phyloP scores from a whole-genome alignment of 352 stramenopile genomes.

The Phytophthora megakarya region DNA sequence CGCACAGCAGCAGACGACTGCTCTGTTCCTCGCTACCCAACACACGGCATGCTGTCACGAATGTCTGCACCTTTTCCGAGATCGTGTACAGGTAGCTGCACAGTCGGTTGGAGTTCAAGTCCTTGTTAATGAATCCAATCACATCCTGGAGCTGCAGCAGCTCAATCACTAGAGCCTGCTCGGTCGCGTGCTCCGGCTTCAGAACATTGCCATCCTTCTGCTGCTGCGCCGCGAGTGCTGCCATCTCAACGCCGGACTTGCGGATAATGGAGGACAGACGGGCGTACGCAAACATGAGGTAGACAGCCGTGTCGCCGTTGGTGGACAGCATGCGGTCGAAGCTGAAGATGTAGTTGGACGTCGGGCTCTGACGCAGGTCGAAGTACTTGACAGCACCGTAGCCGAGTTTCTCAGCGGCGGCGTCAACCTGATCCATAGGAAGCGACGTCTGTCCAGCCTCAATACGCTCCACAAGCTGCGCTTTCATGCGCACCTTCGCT shows the following conservation, averaged over 20 bases:
- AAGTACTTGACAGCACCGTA: constrained; percentile 99
- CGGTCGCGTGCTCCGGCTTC: constrained; percentile 78
- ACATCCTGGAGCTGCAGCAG: constrained; percentile 97
- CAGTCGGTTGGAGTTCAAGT: constrained; percentile 97
- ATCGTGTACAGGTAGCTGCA: constrained; percentile 99
- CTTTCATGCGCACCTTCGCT: constrained; percentile 95
- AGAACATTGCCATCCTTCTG: constrained; percentile 53
- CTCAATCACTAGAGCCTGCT: constrained; percentile 93
- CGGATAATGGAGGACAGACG: constrained; percentile 96
- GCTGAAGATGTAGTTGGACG: constrained; percentile 98
- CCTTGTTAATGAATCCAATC: constrained; percentile 93
- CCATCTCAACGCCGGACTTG: constrained; percentile 92
- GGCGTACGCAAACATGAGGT: constrained; percentile 99
- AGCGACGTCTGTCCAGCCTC: constrained; percentile 89
- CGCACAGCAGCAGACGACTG: constrained; percentile 96
- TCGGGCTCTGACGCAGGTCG: constrained; percentile 97
- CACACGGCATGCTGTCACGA: constrained; percentile 98
- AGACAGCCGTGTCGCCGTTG: constrained; percentile 99
- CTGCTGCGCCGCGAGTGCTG: constrained; percentile 58
- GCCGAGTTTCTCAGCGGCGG: constrained; percentile 94
- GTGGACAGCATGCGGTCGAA: constrained; percentile 99
- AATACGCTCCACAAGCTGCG: constrained; percentile 92
- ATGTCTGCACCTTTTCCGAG: constrained; percentile 96
- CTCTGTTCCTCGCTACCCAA: constrained; percentile 94
- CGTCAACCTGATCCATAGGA: constrained; percentile 92